Percentiles rank a stretch among this genome's conserved stretches.
Evolutionary conservation across 176 grass and related monocot species (phyloP).

Genomic region (Carex scoparia): DNA sequence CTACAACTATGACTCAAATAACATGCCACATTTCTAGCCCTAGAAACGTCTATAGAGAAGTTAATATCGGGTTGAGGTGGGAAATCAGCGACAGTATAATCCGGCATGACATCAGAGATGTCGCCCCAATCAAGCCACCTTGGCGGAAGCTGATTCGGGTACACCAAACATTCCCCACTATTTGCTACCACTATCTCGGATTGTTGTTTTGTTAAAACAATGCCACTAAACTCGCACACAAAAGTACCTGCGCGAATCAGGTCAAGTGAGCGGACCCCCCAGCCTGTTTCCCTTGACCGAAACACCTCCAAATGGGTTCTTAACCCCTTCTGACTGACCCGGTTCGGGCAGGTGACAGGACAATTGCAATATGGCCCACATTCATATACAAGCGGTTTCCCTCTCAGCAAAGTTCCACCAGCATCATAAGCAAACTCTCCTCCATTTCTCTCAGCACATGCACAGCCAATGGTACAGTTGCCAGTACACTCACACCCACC

Average conservation of each 20-base stretch:
- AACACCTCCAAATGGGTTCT: conserved; percentile 75
- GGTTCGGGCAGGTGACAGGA: conserved; percentile 68
- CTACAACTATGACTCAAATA: conserved; percentile 98
- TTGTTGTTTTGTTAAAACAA: conserved; percentile 74
- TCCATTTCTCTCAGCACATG: conserved; percentile 68
- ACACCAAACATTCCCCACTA: conserved; percentile 65
- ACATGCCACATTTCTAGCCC: conserved; percentile 90
- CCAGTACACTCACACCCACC: conserved; percentile 59
- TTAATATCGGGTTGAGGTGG: conserved; percentile 45
- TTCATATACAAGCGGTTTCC: conserved; percentile 85
- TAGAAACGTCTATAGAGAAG: conserved; percentile 90
- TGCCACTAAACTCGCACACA: conserved; percentile 92
- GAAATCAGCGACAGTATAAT: conserved; percentile 54
- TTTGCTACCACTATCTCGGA: conserved; percentile 49
- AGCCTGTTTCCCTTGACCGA: conserved; percentile 83
- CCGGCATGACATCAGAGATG: conserved; percentile 77
- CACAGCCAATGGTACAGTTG: conserved; percentile 73
- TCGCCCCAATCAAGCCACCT: conserved; percentile 97
- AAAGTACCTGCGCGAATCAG: conserved; percentile 83
- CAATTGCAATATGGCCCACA: conserved; percentile 81
- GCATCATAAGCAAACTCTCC: conserved; percentile 80
- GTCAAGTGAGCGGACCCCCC: conserved; percentile 95
- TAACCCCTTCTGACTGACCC: conserved; percentile 89
- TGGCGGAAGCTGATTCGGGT: conserved; percentile 65
- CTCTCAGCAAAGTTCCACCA: conserved; percentile 55